Evolutionary conservation across 2,329 filamentous ascomycete genomes (phyloP), one percentile per base, ranked within the genome.

Genomic region (Epichloe coenophiala): DNA sequence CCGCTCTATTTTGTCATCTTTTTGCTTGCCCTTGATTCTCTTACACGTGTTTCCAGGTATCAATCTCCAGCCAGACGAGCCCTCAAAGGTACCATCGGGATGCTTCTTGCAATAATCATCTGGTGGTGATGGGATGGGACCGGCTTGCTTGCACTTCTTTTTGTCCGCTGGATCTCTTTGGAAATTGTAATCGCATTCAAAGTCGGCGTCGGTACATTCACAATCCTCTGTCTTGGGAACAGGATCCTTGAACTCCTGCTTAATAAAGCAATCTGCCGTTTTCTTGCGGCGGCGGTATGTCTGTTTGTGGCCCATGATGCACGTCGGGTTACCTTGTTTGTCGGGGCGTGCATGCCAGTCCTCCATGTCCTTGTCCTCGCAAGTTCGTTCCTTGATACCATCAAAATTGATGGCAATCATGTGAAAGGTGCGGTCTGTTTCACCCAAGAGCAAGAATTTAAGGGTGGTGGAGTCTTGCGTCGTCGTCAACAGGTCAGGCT

Each of bases 171-270:
- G 74, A 51, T 75, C 74, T 58, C 79, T 78, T 53, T 81, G 71
- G 63, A 95, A 97, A 65, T 95, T 94, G 73, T 86, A 95, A 63
- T 97, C 91, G 65, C 93, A 98, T 68, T 98, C 93, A 64, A 95
- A 98, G 65, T 98, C 94, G 36, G 75, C 72, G 51, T 85, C 80
- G 1, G 83, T 81, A 67, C 93, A 98, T 40, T 87, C 80, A 71
- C 93, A 98, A 45, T 80, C 68, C 59, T 88, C 80, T 31, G 78
- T 84, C 54, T 83, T 72, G 2, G 85, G 80, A 36, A 78, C 68
- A 0, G 86, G 82, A 55, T 93, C 86, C 61, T 88, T 81, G 70
- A 95, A 96, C 49, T 91, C 81, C 53, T 86, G 76, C 59, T 87
- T 86, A 58, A 97, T 76, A 64, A 96, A 95, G 68, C 94, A 98